Evolutionary conservation across 2,329 filamentous ascomycete species (phyloP).

Genomic region (Monosporascus sp.): DNA sequence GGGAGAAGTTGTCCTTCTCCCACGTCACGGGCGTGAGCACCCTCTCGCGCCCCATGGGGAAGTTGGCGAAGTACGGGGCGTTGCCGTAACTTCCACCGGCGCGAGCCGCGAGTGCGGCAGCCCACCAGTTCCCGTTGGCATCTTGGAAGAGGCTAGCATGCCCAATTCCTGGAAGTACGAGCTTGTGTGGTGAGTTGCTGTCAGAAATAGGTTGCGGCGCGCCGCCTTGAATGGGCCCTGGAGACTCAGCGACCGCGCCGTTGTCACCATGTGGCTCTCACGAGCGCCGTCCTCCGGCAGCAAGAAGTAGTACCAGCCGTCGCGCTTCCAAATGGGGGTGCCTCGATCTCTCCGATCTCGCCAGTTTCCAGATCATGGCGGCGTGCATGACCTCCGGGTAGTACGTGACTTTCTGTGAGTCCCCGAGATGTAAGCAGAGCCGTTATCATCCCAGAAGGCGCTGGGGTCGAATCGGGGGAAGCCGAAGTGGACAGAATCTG

Average conservation of each 20-base stretch:
- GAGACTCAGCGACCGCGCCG: constrained; percentile 21
- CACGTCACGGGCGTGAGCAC: constrained; percentile 6
- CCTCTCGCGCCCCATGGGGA: constrained; percentile 7
- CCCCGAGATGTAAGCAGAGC: neutral
- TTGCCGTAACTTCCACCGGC: constrained; percentile 4
- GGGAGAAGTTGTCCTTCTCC: neutral
- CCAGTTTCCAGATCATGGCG: neutral
- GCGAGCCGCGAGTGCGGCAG: constrained; percentile 5
- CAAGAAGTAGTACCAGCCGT: constrained; percentile 34
- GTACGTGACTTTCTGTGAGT: neutral
- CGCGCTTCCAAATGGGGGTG: constrained; percentile 34
- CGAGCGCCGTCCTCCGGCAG: constrained; percentile 35
- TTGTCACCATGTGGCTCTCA: constrained; percentile 23
- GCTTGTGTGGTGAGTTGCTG: constrained; percentile 8
- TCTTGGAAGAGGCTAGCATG: constrained; percentile 12
- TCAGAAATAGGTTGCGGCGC: constrained; percentile 25
- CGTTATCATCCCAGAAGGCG: constrained; percentile 24
- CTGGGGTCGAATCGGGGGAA: constrained; percentile 25
- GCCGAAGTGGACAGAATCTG: constrained; percentile 24
- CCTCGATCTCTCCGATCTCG: constrained; percentile 18
- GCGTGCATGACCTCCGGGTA: constrained; percentile 1
- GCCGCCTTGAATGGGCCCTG: constrained; percentile 25
- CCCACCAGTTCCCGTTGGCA: constrained; percentile 10
- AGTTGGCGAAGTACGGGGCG: neutral
- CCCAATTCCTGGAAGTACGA: constrained; percentile 10